Base-by-base conservation (phyloP, 345 rosid species). In the Microcos paniculata region DNA sequence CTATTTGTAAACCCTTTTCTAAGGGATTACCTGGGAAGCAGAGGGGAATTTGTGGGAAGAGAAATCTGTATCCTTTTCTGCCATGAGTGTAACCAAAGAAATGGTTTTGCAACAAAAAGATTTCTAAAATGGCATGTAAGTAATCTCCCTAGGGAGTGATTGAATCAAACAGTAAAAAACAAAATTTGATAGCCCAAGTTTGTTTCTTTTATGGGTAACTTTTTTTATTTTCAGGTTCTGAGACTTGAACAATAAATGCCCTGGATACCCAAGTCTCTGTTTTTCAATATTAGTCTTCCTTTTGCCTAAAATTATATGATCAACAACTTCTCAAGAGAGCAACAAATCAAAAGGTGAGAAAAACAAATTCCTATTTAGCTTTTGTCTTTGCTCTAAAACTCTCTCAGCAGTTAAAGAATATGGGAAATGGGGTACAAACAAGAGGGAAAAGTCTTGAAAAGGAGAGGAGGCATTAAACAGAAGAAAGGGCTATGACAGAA, bases 21-120 rank as follows among this genome's bases (percentile, higher is more conserved):
- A 33, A 57, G 57, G 26, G 24, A 28, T 81, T 72, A 88, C 94
- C 91, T 89, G 88, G 40, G 86, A 80, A 75, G 79, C 80, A 70
- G 90, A 85, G 38, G 95, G 90, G 38, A 74, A 40, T 65, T 79
- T 82, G 66, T 84, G 85, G 21, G 91, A 81, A 62, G 78, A 78
- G 33, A 85, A 86, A 73, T 85, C 89, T 13, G 78, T 64, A 65
- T 84, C 88, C 81, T 88, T 83, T 30, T 83, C 87, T 4, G 75
- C 88, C 98, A 93, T 90, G 68, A 40, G 35, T 23, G 48, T 15
- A 19, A 18, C 23, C 26, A n/a, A 26, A 74, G 74, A 73, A 73
- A 49, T 11, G 19, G 30, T 67, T 38, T 18, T 46, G 23, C n/a
- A 38, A 9, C 63, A 74, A 62, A 21, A 30, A 38, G 28, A 48